These are phyloP conservation scores for Carex sylvatica DNA, from an alignment of 202 grass and related monocot genomes.

Conservation along the genomic window DNA sequence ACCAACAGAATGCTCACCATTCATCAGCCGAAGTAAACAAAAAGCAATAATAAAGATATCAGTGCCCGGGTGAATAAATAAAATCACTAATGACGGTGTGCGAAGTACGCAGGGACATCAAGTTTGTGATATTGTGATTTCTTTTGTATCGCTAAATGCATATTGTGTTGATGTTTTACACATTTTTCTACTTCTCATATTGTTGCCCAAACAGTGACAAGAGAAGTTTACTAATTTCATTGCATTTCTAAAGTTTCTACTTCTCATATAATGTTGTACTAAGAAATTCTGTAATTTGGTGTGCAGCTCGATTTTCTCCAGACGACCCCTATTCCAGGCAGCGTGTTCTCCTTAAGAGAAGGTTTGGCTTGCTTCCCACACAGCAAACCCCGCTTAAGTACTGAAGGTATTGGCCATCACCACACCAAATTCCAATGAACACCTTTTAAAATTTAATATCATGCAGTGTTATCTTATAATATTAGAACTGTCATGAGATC, in stretches of 20 bases:
- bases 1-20: neutral
- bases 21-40: neutral
- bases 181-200: neutral
- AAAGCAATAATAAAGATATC: neutral
- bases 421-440: neutral
- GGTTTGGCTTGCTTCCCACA: conserved; percentile 87
- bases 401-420: conserved; percentile 27
- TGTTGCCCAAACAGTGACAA: neutral
- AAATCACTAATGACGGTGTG: neutral
- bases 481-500: neutral
- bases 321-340: conserved; percentile 76
- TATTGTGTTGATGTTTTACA: neutral
- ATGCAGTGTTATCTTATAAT: neutral
- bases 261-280: neutral
- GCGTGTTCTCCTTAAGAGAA: conserved; percentile 79
- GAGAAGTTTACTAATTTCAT: neutral
- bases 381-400: conserved; percentile 70
- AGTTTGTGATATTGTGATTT: neutral
- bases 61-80: neutral
- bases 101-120: neutral
- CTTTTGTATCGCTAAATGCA: neutral
- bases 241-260: neutral
- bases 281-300: neutral
- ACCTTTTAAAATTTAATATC: neutral
- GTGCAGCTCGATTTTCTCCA: conserved; percentile 81